Evolutionary conservation across 306 rosid species (phyloP).

Genomic region (Herpetospermum pedunculosum): DNA sequence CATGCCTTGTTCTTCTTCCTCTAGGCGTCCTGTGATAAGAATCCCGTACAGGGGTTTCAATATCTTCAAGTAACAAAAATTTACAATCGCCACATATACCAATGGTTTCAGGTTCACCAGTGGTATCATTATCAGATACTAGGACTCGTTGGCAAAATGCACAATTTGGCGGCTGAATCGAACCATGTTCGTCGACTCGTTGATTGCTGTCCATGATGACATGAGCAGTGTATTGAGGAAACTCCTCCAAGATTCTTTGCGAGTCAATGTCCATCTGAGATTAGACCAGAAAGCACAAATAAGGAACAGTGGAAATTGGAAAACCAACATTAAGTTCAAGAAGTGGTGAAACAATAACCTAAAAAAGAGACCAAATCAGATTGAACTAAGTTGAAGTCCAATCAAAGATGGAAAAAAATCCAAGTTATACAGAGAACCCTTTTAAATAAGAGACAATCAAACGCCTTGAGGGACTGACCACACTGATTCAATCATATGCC

Average conservation of each 20-base stretch:
- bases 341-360: not conserved
- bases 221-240: slow-evolving; percentile 20
- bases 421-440: not conserved
- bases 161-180: slow-evolving; percentile 29
- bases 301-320: not conserved
- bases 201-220: slow-evolving; percentile 9
- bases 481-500: not conserved
- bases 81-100: slow-evolving; percentile 80
- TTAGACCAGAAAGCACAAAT: slow-evolving; percentile 16
- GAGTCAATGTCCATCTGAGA: slow-evolving; percentile 46
- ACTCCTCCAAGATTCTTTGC: slow-evolving; percentile 24
- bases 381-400: not conserved
- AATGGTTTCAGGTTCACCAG: slow-evolving; percentile 24
- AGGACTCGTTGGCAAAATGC: slow-evolving; percentile 46
- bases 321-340: not conserved
- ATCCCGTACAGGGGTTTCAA: slow-evolving; percentile 28
- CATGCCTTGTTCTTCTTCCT: slow-evolving; percentile 45
- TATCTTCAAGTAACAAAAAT: slow-evolving; percentile 70
- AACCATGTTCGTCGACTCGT: slow-evolving; percentile 18
- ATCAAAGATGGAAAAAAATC: not conserved
- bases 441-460: not conserved
- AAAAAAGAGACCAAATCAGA: not conserved
- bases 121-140: slow-evolving; percentile 34
- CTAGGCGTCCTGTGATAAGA: slow-evolving; percentile 28
- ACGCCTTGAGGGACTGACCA: not conserved